A percentile compares a stretch with the other conserved stretches of the same genome.
These are phyloP conservation scores for Aspergillus ibericus DNA, from an alignment of 2,329 filamentous ascomycete species.

Conservation along the genomic window DNA sequence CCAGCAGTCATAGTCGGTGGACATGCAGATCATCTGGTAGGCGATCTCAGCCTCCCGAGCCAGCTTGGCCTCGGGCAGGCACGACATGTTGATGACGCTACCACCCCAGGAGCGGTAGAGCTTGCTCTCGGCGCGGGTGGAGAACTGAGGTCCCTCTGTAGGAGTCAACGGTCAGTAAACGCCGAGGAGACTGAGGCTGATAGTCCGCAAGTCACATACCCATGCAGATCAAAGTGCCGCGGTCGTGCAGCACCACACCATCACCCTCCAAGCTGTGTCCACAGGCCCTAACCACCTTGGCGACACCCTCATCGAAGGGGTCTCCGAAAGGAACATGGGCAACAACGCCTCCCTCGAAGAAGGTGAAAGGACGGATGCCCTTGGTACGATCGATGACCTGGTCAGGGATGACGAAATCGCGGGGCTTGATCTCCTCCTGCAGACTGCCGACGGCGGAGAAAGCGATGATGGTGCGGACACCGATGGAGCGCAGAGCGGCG, in stretches of 20 bases:
- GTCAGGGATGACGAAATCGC: conserved; percentile 95
- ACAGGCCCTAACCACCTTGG: conserved; percentile 73
- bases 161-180: not conserved
- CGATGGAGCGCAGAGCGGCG: conserved; percentile 87
- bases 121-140: conserved; percentile 90
- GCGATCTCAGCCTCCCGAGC: conserved; percentile 93
- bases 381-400: conserved; percentile 98
- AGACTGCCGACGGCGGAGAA: conserved; percentile 94
- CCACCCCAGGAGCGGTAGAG: conserved; percentile 95
- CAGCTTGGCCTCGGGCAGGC: conserved; percentile 91
- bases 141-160: conserved; percentile 94
- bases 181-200: not conserved
- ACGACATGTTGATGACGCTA: conserved; percentile 97
- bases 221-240: conserved; percentile 88
- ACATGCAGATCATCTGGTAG: conserved; percentile 99
- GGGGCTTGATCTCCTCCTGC: conserved; percentile 87
- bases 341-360: conserved; percentile 80
- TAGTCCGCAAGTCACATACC: conserved; percentile 52
- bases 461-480: conserved; percentile 86
- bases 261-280: conserved; percentile 78
- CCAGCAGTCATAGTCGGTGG: conserved; percentile 99
- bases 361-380: conserved; percentile 90
- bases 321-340: conserved; percentile 95
- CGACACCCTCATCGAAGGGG: conserved; percentile 81
- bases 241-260: conserved; percentile 78